Conservation (phyloP, 169 alveolate genomes). For the Cryptosporidium ubiquitum region DNA sequence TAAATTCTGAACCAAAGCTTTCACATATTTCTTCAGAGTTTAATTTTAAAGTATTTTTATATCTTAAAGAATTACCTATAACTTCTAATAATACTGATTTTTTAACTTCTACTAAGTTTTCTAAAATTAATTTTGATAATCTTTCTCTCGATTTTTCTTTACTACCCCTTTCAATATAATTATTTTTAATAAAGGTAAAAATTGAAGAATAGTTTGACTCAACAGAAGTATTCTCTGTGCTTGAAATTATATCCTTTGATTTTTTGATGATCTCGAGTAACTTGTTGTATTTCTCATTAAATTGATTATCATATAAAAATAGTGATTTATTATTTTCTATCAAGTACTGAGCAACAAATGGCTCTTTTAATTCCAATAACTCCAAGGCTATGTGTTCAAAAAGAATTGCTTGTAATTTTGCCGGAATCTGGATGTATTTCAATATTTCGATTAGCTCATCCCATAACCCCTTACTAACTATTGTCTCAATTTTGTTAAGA, state of each 20-base stretch:
- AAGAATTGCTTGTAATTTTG: not conserved
- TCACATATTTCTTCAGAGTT: not conserved
- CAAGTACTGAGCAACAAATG: constrained; percentile 39
- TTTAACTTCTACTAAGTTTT: not conserved
- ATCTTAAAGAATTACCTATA: constrained; percentile 18
- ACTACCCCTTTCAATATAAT: constrained; percentile 27
- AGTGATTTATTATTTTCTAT: constrained; percentile 9
- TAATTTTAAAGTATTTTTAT: not conserved
- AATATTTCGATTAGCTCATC: constrained; percentile 3
- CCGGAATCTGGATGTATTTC: constrained; percentile 29
- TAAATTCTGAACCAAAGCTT: not conserved
- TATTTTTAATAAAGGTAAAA: constrained; percentile 8
- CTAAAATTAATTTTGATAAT: constrained; percentile 2
- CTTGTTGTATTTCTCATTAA: not conserved
- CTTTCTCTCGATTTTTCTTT: constrained; percentile 26
- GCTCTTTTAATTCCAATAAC: constrained; percentile 43
- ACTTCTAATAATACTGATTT: constrained; percentile 21
- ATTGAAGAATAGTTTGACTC: constrained; percentile 11
- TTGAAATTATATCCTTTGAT: not conserved
- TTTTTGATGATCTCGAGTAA: constrained; percentile 22
- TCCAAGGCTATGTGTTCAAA: constrained; percentile 59
- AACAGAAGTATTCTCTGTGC: not conserved
- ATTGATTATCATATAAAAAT: not conserved
- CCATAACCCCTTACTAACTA: constrained; percentile 30
- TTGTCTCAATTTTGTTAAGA: not conserved